These are phyloP conservation scores for Trametes elegans DNA, from an alignment of 768 basidiomycete species.

Conservation along the genomic window DNA sequence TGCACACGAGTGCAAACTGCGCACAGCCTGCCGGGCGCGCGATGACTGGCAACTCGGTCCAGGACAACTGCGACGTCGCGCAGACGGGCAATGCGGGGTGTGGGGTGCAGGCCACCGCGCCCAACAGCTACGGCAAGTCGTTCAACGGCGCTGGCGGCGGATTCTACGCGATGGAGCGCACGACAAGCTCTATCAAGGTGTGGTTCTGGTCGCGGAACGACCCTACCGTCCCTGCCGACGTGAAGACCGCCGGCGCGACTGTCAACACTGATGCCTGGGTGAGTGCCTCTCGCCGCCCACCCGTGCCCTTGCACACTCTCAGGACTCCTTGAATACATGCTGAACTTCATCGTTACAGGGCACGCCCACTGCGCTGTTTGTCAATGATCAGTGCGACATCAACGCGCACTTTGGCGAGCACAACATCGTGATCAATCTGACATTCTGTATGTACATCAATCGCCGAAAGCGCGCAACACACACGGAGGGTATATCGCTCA, in stretches of 20 bases:
- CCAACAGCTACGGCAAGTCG: slow-evolving; percentile 51
- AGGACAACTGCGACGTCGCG: slow-evolving; percentile 48
- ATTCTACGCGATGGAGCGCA: slow-evolving; percentile 65
- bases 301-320: background rate
- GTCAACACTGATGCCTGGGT: slow-evolving; percentile 58
- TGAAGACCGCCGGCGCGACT: slow-evolving; percentile 37
- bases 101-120: slow-evolving; percentile 41
- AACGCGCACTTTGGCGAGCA: slow-evolving; percentile 49
- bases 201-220: slow-evolving; percentile 68
- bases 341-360: slow-evolving; percentile 38
- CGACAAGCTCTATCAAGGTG: slow-evolving; percentile 53
- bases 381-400: slow-evolving; percentile 57
- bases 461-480: background rate
- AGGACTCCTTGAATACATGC: background rate
- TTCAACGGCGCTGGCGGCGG: slow-evolving; percentile 64
- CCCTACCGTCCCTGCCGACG: slow-evolving; percentile 44
- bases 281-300: slow-evolving; percentile 4
- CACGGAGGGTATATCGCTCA: too few relatives aligned
- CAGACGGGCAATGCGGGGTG: slow-evolving; percentile 55
- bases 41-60: slow-evolving; percentile 39
- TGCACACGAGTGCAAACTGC: slow-evolving; percentile 60
- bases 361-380: slow-evolving; percentile 59
- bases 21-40: slow-evolving; percentile 45
- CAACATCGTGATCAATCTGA: slow-evolving; percentile 68
- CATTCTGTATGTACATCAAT: slow-evolving; percentile 52